Evolutionary conservation across 306 rosid species (phyloP), one percentile per base, ranked within the genome.

Genomic region (Dryas alaskensis): DNA sequence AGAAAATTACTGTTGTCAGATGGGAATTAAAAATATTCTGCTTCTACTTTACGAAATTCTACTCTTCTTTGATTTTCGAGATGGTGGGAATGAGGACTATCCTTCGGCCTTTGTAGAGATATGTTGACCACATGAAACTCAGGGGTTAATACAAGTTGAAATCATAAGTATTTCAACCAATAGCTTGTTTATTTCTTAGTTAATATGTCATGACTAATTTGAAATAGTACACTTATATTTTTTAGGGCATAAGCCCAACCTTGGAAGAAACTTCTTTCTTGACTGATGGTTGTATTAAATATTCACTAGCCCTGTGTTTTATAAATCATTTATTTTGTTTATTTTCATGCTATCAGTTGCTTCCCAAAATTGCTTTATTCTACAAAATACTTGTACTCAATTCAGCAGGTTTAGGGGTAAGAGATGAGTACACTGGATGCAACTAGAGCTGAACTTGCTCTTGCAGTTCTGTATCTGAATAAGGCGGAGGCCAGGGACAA

Each of bases 401-500:
- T 61, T 53, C 74, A 42, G 47, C 76, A 71, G 60, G 75, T 71
- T 74, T 69, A 49, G 27, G 74, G 57, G 60, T 81, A 75, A 82
- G 83, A 86, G 78, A 94, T 94, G 99, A 94, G 93, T 84, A 81
- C 96, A 12, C 69, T 95, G 89, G 99, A 95, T 76, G 93, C 86
- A 70, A 79, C 97, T 55, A 84, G 99, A 90, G 90, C 96, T 12
- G 99, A 95, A 70, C 99, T 95, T 66, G 98, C 84, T 50, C 89
- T 95, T 74, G 80, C 86, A 60, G 96, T 95, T 67, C 76, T 92
- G 69, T 95, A 92, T 75, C 87, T 95, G 91, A 83, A 86, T 82
- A 95, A 95, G 89, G 99, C 99, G 69, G 99, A 95, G 84, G 72
- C 98, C 71, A 92, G 99, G 87, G 99, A 95, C 95, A 95, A 95